These are phyloP conservation scores for Trypanosoma grayi DNA, from an alignment of 208 protist genomes.

Conservation along the genomic window DNA sequence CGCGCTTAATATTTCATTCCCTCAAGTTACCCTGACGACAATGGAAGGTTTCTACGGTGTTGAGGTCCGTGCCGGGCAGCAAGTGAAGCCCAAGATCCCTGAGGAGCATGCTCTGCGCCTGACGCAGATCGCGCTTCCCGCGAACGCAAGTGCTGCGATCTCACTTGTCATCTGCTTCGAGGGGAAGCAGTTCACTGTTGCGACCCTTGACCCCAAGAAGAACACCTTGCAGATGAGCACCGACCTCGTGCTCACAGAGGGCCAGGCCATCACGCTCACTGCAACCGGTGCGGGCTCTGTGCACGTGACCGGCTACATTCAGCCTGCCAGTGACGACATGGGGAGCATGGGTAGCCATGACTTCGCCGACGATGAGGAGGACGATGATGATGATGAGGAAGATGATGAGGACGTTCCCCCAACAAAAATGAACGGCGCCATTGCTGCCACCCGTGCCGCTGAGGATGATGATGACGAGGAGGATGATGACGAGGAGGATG, in stretches of 20 bases:
- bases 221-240: constrained; percentile 82
- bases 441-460: constrained; percentile 33
- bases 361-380: constrained; percentile 52
- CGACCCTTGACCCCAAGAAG: constrained; percentile 82
- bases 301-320: constrained; percentile 85
- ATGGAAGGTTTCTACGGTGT: constrained; percentile 84
- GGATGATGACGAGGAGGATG: constrained; percentile 34
- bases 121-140: constrained; percentile 84
- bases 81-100: constrained; percentile 85
- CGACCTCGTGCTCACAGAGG: constrained; percentile 84
- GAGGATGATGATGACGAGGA: constrained; percentile 38
- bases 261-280: constrained; percentile 67
- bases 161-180: constrained; percentile 76
- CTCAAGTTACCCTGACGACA: too few species aligned
- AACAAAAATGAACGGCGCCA: constrained; percentile 18
- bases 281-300: constrained; percentile 70
- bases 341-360: constrained; percentile 41
- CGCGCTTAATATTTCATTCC: too few species aligned
- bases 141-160: constrained; percentile 70
- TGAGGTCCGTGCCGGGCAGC: constrained; percentile 60
- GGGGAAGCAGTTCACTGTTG: constrained; percentile 88
- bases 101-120: constrained; percentile 81
- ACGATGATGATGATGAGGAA: constrained; percentile 35
- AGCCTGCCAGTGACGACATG: constrained; percentile 75
- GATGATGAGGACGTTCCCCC: constrained; percentile 20